phyloP scores from a whole-genome alignment of 495 filamentous ascomycete genomes.

The Cairneyella variabilis region DNA sequence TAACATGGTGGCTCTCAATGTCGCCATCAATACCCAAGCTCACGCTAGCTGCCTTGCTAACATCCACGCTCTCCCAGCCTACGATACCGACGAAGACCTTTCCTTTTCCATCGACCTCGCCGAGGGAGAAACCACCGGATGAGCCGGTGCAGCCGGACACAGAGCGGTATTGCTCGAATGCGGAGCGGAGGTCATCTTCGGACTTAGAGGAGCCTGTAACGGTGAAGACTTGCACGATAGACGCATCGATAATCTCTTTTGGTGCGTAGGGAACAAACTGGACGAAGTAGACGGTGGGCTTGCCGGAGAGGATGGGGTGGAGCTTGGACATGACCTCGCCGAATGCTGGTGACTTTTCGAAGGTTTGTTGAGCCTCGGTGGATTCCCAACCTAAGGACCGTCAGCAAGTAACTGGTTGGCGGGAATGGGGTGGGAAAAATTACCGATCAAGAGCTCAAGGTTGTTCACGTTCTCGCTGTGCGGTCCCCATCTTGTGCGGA shows the following conservation, averaged over 20 bases:
- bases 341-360: conserved; percentile 5
- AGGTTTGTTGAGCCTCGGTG: conserved; percentile 5
- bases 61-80: conserved; percentile 11
- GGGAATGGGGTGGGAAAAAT: not conserved
- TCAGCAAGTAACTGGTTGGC: too few relatives aligned
- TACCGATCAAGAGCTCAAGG: conserved; percentile 17
- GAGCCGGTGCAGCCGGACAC: conserved; percentile 14
- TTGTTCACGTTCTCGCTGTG: conserved; percentile 14
- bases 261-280: conserved; percentile 19
- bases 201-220: conserved; percentile 1
- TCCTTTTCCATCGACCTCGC: conserved; percentile 11
- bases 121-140: conserved; percentile 1
- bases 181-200: not conserved
- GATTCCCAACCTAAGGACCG: conserved; percentile 20
- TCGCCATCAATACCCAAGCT: not conserved
- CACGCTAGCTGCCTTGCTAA: conserved; percentile 1
- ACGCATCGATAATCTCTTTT: conserved; percentile 18
- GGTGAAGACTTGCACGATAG: conserved; percentile 12
- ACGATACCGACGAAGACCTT: conserved; percentile 14
- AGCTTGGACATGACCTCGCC: not conserved
- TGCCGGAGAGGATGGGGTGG: conserved; percentile 1
- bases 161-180: not conserved
- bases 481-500: conserved; percentile 22
- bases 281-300: conserved; percentile 17
- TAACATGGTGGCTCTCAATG: conserved; percentile 15